These are phyloP conservation scores for Schizosaccharomyces octosporus DNA, from an alignment of 805 yeast genomes.

Conservation along the genomic window DNA sequence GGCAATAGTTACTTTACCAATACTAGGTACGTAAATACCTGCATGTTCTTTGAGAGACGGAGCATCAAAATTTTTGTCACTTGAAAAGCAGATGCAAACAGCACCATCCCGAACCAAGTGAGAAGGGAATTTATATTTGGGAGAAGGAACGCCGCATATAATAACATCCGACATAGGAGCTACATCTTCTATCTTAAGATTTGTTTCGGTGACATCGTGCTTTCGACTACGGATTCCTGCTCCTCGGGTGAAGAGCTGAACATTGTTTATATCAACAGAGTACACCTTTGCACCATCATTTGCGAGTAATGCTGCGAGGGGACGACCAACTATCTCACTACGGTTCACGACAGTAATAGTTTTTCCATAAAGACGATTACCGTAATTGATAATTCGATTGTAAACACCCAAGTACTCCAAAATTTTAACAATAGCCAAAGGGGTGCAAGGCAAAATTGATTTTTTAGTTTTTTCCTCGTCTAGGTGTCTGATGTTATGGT, in stretches of 20 bases:
- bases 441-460: slow-evolving; percentile 87
- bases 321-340: slow-evolving; percentile 92
- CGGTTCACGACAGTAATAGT: slow-evolving; percentile 76
- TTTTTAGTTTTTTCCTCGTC: slow-evolving; percentile 40
- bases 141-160: slow-evolving; percentile 85
- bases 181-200: slow-evolving; percentile 31
- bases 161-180: slow-evolving; percentile 67
- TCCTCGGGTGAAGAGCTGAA: slow-evolving; percentile 84
- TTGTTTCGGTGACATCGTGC: slow-evolving; percentile 51
- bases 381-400: slow-evolving; percentile 58
- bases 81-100: slow-evolving; percentile 39
- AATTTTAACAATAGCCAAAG: slow-evolving; percentile 80
- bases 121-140: slow-evolving; percentile 63
- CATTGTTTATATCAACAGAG: slow-evolving; percentile 67
- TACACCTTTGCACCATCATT: slow-evolving; percentile 94
- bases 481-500: slow-evolving; percentile 70
- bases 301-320: slow-evolving; percentile 82
- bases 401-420: slow-evolving; percentile 75
- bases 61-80: slow-evolving; percentile 32
- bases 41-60: slow-evolving; percentile 68
- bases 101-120: slow-evolving; percentile 67
- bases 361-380: slow-evolving; percentile 81
- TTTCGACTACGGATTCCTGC: slow-evolving; percentile 60
- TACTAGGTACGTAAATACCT: slow-evolving; percentile 77
- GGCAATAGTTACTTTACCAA: slow-evolving; percentile 88